Evolutionary conservation across 2,329 filamentous ascomycete genomes (phyloP).

Genomic region (Colletotrichum musae): DNA sequence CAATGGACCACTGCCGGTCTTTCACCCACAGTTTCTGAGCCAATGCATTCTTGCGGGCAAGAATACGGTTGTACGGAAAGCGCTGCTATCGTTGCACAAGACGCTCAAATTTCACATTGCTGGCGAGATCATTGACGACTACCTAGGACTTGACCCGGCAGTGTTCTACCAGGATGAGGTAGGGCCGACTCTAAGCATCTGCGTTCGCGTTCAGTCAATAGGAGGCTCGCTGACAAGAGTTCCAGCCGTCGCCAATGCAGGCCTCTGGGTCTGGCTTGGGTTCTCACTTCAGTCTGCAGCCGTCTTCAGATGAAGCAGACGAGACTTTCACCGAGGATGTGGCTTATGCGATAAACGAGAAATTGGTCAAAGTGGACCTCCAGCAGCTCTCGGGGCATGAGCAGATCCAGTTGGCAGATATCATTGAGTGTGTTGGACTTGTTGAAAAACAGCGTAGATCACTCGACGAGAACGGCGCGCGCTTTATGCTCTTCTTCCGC

Average conservation of each 20-base stretch:
- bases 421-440: conserved; percentile 85
- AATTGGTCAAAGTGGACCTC: conserved; percentile 80
- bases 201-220: neutral
- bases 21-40: conserved; percentile 91
- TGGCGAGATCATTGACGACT: conserved; percentile 84
- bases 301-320: conserved; percentile 65
- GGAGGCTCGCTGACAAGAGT: conserved; percentile 4
- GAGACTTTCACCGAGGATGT: conserved; percentile 79
- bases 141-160: conserved; percentile 76
- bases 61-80: conserved; percentile 76
- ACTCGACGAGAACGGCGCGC: conserved; percentile 90
- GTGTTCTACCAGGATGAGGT: conserved; percentile 66
- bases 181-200: conserved; percentile 25
- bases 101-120: conserved; percentile 87
- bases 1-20: conserved; percentile 89
- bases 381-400: conserved; percentile 87
- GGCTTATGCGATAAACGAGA: conserved; percentile 80
- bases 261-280: conserved; percentile 49
- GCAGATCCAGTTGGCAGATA: conserved; percentile 87
- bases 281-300: conserved; percentile 54
- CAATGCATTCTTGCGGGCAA: conserved; percentile 91
- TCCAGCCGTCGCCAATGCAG: conserved; percentile 1
- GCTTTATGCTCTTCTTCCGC: conserved; percentile 90
- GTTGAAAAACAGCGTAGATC: conserved; percentile 90
- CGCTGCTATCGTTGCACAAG: conserved; percentile 80